phyloP scores from a whole-genome alignment of 345 rosid species.

The Eucalyptus polyanthemos region DNA sequence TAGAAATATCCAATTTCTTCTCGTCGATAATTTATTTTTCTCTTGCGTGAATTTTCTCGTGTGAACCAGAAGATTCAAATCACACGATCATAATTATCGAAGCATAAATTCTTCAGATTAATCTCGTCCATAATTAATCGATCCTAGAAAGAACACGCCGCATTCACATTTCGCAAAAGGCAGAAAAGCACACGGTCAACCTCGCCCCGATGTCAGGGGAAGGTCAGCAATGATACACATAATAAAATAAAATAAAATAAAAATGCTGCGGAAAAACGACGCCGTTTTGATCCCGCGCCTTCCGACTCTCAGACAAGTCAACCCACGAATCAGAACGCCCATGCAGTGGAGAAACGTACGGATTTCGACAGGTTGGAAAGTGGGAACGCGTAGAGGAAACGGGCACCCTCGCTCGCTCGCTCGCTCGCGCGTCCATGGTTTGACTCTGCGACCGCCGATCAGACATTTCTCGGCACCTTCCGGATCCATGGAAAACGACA shows the following conservation, averaged over 20 bases:
- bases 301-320: neutral
- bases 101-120: neutral
- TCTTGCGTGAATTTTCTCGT: neutral
- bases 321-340: neutral
- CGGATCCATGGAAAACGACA: neutral
- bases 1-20: neutral
- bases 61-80: neutral
- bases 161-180: neutral
- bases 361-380: neutral
- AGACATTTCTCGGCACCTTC: neutral
- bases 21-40: neutral
- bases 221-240: neutral
- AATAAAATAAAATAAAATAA: neutral
- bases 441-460: neutral
- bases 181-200: neutral
- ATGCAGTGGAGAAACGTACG: neutral
- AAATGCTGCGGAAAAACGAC: neutral
- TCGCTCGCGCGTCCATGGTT: neutral
- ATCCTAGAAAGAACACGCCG: neutral
- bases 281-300: neutral
- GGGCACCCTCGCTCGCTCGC: neutral
- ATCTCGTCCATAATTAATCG: neutral
- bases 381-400: neutral
- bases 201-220: neutral
- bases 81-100: neutral